Percentiles rank a stretch among this genome's conserved stretches.
Evolutionary conservation across 2,329 filamentous ascomycete species (phyloP).

Genomic region (Colletotrichum orchidophilum): DNA sequence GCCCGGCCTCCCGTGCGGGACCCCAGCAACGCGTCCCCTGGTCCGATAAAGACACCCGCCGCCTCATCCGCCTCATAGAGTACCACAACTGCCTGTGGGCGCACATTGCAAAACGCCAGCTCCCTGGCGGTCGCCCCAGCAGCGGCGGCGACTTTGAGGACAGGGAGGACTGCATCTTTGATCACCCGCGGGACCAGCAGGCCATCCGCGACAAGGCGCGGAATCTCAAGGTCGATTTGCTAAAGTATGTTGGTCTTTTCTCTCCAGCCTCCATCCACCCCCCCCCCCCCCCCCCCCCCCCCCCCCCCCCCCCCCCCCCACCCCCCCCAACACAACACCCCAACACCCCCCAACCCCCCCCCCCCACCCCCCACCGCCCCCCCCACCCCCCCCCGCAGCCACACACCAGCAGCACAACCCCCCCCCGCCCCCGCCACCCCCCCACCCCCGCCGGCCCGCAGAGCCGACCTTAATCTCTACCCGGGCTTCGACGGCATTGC

Average conservation of each 20-base stretch:
- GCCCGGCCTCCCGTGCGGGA: constrained; percentile 2
- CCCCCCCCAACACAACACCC: too few species aligned
- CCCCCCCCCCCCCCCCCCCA: constrained; percentile 12
- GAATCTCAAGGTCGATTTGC: constrained; percentile 62
- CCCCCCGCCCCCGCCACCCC: background rate
- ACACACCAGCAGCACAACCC: too few species aligned
- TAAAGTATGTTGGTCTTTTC: constrained; percentile 50
- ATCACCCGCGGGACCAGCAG: constrained; percentile 60
- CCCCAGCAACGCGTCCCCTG: constrained; percentile 48
- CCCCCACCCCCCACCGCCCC: too few species aligned
- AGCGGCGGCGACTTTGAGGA: constrained; percentile 5
- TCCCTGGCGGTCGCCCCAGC: constrained; percentile 24
- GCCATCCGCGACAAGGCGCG: constrained; percentile 67
- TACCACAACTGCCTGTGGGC: constrained; percentile 50
- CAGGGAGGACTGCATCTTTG: constrained; percentile 47
- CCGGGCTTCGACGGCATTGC: constrained; percentile 59
- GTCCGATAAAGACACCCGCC: constrained; percentile 51
- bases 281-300: background rate
- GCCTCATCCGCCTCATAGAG: constrained; percentile 54
- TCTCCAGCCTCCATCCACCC: background rate
- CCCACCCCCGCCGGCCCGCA: background rate
- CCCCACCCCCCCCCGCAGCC: too few species aligned
- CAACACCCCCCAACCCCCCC: too few species aligned
- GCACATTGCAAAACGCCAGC: constrained; percentile 40
- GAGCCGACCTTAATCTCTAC: constrained; percentile 53